Evolutionary conservation across 345 rosid species (phyloP).

Genomic region (Triadica sebifera): DNA sequence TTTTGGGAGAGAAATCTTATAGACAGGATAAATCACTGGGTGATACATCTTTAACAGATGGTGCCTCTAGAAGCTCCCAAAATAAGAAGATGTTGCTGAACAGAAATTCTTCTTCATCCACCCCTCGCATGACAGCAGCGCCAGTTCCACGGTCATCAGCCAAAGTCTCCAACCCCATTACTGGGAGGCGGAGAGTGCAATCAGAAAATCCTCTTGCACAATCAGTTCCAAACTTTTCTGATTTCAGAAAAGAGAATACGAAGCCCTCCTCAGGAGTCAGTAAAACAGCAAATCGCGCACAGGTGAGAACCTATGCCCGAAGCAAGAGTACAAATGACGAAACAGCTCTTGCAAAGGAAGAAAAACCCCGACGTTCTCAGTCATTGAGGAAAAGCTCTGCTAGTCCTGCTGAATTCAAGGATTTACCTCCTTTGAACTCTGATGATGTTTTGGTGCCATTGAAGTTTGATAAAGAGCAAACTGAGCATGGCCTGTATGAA

Average conservation of each 20-base stretch:
- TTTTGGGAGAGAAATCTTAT: constrained; percentile 32
- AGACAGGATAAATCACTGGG: constrained; percentile 44
- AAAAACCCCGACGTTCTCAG: constrained; percentile 50
- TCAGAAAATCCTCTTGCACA: constrained; percentile 74
- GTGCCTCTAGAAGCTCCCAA: constrained; percentile 55
- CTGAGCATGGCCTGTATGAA: constrained; percentile 38
- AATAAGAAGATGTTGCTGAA: constrained; percentile 36
- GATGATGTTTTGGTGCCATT: constrained; percentile 50
- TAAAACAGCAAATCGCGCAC: constrained; percentile 55
- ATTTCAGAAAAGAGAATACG: constrained; percentile 85
- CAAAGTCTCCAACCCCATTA: constrained; percentile 49
- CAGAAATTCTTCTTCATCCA: constrained; percentile 52
- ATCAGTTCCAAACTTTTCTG: constrained; percentile 83
- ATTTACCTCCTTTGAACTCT: constrained; percentile 42
- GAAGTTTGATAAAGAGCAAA: constrained; percentile 60
- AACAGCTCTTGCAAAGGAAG: constrained; percentile 55
- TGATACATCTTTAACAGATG: constrained; percentile 44
- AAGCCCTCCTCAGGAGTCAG: constrained; percentile 58
- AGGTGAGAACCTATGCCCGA: constrained; percentile 54
- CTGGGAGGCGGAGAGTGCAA: constrained; percentile 65
- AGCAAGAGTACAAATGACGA: constrained; percentile 69
- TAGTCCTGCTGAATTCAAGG: constrained; percentile 56
- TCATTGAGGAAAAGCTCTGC: constrained; percentile 57
- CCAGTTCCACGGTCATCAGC: constrained; percentile 55
- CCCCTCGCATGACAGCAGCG: constrained; percentile 54